These are phyloP conservation scores for Eucalyptus globulus DNA, from an alignment of 345 rosid genomes.

Conservation along the genomic window DNA sequence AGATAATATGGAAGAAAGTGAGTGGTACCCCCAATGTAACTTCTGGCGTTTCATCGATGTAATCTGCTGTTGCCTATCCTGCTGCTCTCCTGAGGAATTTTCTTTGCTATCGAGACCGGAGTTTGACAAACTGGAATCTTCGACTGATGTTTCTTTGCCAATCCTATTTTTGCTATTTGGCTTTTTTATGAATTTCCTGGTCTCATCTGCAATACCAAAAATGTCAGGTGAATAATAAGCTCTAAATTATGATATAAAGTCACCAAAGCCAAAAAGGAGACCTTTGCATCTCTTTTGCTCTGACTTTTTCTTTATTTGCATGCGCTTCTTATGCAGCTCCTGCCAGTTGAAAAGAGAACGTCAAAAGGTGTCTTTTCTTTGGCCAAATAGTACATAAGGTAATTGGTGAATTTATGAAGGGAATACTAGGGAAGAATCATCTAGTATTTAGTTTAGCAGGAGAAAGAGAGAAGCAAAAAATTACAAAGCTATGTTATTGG, in stretches of 20 bases:
- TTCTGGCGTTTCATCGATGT: background rate
- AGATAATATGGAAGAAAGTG: background rate
- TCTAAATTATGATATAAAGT: no score
- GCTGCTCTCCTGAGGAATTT: background rate
- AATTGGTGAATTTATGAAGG: background rate
- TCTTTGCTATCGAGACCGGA: background rate
- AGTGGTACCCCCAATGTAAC: slow-evolving; percentile 6
- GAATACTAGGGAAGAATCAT: background rate
- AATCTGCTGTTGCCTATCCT: background rate
- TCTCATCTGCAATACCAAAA: background rate
- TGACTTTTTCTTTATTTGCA: slow-evolving; percentile 1
- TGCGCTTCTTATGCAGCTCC: slow-evolving; percentile 5
- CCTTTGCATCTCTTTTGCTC: background rate
- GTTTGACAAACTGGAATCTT: background rate
- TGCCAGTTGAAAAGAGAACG: background rate
- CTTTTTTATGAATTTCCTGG: background rate
- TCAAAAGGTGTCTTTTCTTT: background rate
- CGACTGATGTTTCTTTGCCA: background rate
- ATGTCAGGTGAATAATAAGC: background rate
- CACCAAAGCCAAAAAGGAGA: background rate
- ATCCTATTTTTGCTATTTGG: background rate
- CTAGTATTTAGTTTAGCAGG: background rate
- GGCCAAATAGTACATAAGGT: background rate
- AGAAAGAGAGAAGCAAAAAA: background rate
- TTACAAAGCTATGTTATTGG: background rate